Percentiles rank a stretch among this genome's conserved stretches.
These are phyloP conservation scores for Hylodesmum podocarpum DNA, from an alignment of 306 rosid species.

Conservation along the genomic window DNA sequence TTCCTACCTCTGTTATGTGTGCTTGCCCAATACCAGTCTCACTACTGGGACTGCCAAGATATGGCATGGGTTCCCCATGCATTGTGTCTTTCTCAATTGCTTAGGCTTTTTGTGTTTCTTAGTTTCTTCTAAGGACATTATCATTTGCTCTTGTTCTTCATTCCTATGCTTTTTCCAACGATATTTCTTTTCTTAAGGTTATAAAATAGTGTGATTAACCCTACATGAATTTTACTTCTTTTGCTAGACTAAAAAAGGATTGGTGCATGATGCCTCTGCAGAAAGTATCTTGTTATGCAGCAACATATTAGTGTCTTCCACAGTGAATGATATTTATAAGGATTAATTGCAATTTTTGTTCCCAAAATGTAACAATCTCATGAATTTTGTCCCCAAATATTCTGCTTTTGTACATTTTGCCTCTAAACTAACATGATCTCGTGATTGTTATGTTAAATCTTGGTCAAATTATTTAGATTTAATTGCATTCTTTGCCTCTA, in stretches of 20 bases:
- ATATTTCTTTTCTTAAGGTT: not conserved
- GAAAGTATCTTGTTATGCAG: not conserved
- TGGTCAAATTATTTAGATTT: too few relatives aligned
- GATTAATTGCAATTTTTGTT: too few relatives aligned
- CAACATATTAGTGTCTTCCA: not conserved
- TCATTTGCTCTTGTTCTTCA: not conserved
- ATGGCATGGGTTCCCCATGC: constrained; percentile 1
- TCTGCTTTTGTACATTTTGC: too few relatives aligned
- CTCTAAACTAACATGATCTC: too few relatives aligned
- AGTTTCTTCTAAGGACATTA: constrained; percentile 5
- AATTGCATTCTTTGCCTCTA: too few relatives aligned
- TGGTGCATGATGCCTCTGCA: not conserved
- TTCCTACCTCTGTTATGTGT: constrained; percentile 5
- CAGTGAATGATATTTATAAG: not conserved
- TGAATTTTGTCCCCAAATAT: too few relatives aligned
- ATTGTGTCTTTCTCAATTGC: constrained; percentile 1
- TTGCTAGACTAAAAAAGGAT: not conserved
- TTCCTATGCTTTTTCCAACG: constrained; percentile 1
- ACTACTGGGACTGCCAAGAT: constrained; percentile 11
- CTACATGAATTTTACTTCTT: not conserved
- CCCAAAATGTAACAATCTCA: too few relatives aligned
- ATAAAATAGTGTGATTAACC: not conserved
- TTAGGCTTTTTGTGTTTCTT: not conserved
- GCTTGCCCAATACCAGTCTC: not conserved
- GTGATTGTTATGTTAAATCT: too few relatives aligned